Percentiles rank a stretch among this genome's conserved stretches.
Evolutionary conservation across 805 yeast species (phyloP).

Genomic region (Monosporozyma siamensis): DNA sequence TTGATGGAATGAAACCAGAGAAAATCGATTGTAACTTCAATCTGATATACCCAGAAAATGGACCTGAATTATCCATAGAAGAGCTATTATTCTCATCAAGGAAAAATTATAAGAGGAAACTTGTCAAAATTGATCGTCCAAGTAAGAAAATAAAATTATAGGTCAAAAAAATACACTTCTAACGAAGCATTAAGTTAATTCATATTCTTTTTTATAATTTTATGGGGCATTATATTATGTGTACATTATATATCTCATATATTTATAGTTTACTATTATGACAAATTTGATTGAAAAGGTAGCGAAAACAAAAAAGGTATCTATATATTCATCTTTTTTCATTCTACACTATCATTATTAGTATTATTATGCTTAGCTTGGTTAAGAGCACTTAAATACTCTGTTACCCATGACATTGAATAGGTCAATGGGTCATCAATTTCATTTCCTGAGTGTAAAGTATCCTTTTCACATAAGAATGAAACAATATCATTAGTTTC

Average conservation of each 20-base stretch:
- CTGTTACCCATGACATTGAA: slow-evolving; percentile 13
- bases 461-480: slow-evolving; percentile 5
- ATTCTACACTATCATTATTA: background rate
- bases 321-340: background rate
- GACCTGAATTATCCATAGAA: slow-evolving; percentile 43
- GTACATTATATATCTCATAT: too few species aligned
- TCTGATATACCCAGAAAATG: slow-evolving; percentile 37
- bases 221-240: too few species aligned
- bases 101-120: background rate
- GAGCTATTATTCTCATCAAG: slow-evolving; percentile 53
- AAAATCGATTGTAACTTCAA: slow-evolving; percentile 50
- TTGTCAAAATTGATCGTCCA: background rate
- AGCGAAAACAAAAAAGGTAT: too few species aligned
- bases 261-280: too few species aligned
- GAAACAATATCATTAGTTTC: slow-evolving; percentile 3
- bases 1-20: slow-evolving; percentile 51
- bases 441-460: slow-evolving; percentile 3
- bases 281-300: too few species aligned
- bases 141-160: background rate
- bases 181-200: too few species aligned
- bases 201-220: too few species aligned
- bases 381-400: slow-evolving; percentile 6
- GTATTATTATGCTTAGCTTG: background rate
- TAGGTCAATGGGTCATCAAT: slow-evolving; percentile 10
- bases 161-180: background rate